These are phyloP conservation scores for Saturnispora sanitii DNA, from an alignment of 805 yeast species.

Conservation along the genomic window DNA sequence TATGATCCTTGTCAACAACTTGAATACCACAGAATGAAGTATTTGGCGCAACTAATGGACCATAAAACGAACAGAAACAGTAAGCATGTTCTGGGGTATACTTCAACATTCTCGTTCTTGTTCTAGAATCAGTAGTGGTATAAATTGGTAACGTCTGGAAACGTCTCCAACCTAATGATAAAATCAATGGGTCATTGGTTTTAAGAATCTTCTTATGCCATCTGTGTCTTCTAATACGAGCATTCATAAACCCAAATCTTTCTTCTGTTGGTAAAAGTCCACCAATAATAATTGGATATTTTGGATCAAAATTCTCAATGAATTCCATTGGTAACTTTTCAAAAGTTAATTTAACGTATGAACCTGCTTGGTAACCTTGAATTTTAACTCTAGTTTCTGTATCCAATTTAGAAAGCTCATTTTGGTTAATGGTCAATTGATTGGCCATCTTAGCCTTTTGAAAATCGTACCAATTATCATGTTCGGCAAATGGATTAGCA, in stretches of 20 bases:
- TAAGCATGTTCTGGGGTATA: constrained; percentile 98
- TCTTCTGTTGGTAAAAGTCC: constrained; percentile 87
- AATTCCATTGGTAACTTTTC: constrained; percentile 83
- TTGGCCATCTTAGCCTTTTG: constrained; percentile 96
- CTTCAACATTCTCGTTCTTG: constrained; percentile 94
- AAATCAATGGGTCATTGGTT: constrained; percentile 87
- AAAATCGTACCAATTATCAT: constrained; percentile 95
- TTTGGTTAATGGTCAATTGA: constrained; percentile 86
- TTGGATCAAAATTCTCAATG: constrained; percentile 75
- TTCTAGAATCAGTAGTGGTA: constrained; percentile 94
- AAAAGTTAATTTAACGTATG: constrained; percentile 84
- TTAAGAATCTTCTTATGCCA: constrained; percentile 97
- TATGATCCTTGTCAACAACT: constrained; percentile 69
- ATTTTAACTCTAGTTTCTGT: constrained; percentile 64
- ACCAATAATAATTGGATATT: constrained; percentile 79
- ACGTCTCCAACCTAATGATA: constrained; percentile 96
- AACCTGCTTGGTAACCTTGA: constrained; percentile 90
- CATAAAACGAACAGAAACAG: constrained; percentile 92
- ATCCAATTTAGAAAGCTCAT: constrained; percentile 67
- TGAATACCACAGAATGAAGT: constrained; percentile 96
- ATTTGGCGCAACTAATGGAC: constrained; percentile 94
- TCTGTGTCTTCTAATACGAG: constrained; percentile 92
- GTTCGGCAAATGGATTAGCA: constrained; percentile 45
- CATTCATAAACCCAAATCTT: constrained; percentile 86
- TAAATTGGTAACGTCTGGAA: constrained; percentile 94